Percentiles rank a stretch among this genome's conserved stretches.
Evolutionary conservation across 805 yeast genomes (phyloP).

Genomic region (Myxozyma mucilagina): DNA sequence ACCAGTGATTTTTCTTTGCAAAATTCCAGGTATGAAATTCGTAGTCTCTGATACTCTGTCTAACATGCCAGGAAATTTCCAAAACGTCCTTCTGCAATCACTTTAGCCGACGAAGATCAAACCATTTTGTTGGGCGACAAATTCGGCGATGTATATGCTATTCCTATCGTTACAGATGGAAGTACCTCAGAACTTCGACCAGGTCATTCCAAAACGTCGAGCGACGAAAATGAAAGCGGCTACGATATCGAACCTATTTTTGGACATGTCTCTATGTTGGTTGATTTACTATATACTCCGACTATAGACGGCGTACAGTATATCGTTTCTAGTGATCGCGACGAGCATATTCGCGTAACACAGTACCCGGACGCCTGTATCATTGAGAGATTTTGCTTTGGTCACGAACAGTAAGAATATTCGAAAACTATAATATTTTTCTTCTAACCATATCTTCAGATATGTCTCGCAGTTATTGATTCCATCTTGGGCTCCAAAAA

Average conservation of each 20-base stretch:
- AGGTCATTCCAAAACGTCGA: background rate
- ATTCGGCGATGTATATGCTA: slow-evolving; percentile 88
- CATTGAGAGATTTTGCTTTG: slow-evolving; percentile 81
- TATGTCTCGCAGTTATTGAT: slow-evolving; percentile 61
- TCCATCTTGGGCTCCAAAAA: slow-evolving; percentile 51
- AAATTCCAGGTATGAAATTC: background rate
- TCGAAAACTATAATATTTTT: background rate
- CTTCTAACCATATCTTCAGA: slow-evolving; percentile 2
- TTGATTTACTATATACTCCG: slow-evolving; percentile 59
- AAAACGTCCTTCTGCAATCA: slow-evolving; percentile 86
- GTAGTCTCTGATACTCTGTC: background rate
- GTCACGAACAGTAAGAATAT: slow-evolving; percentile 67
- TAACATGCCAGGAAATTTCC: slow-evolving; percentile 57
- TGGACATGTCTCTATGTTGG: slow-evolving; percentile 96
- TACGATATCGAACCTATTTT: slow-evolving; percentile 60
- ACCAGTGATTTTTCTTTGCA: slow-evolving; percentile 16
- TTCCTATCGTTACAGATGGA: slow-evolving; percentile 44
- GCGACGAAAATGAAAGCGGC: slow-evolving; percentile 25
- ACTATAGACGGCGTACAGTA: slow-evolving; percentile 50
- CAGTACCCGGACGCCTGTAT: slow-evolving; percentile 75
- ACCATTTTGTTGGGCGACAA: slow-evolving; percentile 80
- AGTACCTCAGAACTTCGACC: slow-evolving; percentile 34
- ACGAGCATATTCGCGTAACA: slow-evolving; percentile 89
- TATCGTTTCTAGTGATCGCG: slow-evolving; percentile 84
- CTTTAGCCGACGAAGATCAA: slow-evolving; percentile 53